phyloP scores from a whole-genome alignment of 371 early-diverging fungal genomes.

The Nematocida ironsii region DNA sequence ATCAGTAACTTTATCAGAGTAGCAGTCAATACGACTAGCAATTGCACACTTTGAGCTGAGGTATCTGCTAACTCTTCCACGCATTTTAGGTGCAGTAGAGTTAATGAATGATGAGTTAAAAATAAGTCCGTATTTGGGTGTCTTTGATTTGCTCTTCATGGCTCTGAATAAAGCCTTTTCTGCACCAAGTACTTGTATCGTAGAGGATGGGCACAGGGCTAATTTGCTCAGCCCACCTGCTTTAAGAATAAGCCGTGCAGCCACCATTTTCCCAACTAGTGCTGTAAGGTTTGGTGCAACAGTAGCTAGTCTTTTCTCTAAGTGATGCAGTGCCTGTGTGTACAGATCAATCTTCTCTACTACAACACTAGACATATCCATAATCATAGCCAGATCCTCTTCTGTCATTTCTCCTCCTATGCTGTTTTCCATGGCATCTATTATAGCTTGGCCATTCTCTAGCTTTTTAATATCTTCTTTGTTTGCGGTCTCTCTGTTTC shows the following conservation, averaged over 20 bases:
- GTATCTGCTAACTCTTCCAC: slow-evolving; percentile 85
- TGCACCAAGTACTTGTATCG: slow-evolving; percentile 91
- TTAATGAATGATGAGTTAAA: slow-evolving; percentile 83
- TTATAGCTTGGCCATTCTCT: slow-evolving; percentile 69
- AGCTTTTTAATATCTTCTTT: slow-evolving; percentile 44
- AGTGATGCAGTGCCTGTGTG: slow-evolving; percentile 78
- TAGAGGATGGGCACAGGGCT: slow-evolving; percentile 84
- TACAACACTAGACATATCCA: slow-evolving; percentile 77
- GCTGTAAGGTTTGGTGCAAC: slow-evolving; percentile 86
- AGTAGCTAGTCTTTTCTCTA: slow-evolving; percentile 80
- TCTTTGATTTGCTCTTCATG: slow-evolving; percentile 83
- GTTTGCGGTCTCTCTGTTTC: slow-evolving; percentile 55
- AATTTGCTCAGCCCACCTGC: slow-evolving; percentile 84
- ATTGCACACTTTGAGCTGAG: slow-evolving; percentile 85
- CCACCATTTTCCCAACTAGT: slow-evolving; percentile 83
- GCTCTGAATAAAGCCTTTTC: slow-evolving; percentile 93
- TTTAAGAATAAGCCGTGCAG: slow-evolving; percentile 82
- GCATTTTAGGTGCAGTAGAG: slow-evolving; percentile 77
- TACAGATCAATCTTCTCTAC: slow-evolving; percentile 80
- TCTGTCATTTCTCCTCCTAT: slow-evolving; percentile 88
- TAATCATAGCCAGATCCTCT: slow-evolving; percentile 80
- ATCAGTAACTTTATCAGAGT: slow-evolving; percentile 67
- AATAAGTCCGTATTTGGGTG: slow-evolving; percentile 91
- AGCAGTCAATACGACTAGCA: slow-evolving; percentile 84
- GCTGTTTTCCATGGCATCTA: slow-evolving; percentile 79